Evolutionary conservation across 148 eudicot genomes (phyloP).

Genomic region (Cornus controversa): DNA sequence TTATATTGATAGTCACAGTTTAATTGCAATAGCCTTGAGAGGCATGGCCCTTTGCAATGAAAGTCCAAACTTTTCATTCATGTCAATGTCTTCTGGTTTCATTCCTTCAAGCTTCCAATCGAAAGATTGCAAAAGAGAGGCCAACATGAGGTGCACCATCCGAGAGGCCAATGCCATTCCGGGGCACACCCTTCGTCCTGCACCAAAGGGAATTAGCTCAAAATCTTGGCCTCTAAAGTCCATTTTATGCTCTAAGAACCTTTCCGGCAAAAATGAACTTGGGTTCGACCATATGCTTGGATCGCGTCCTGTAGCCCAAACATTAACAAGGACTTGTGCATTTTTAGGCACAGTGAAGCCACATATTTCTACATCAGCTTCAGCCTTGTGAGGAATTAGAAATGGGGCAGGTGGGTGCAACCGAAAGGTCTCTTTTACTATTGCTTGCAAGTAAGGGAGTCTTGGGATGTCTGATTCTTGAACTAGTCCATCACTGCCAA

Average conservation of each 20-base stretch:
- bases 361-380: constrained; percentile 15
- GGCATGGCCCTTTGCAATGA: constrained; percentile 17
- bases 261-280: constrained; percentile 23
- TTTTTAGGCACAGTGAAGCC: constrained; percentile 27
- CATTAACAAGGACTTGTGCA: constrained; percentile 32
- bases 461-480: constrained; percentile 27
- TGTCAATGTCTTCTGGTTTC: constrained; percentile 14
- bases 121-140: constrained; percentile 25
- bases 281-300: constrained; percentile 29
- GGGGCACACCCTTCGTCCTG: constrained; percentile 4
- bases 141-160: constrained; percentile 7
- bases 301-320: constrained; percentile 32
- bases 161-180: neutral
- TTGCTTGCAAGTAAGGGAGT: constrained; percentile 30
- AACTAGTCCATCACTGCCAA: constrained; percentile 14
- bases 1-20: neutral
- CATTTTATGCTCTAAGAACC: constrained; percentile 22
- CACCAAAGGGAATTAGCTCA: constrained; percentile 26
- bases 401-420: constrained; percentile 35
- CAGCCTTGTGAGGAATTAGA: constrained; percentile 29
- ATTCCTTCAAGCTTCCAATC: constrained; percentile 29
- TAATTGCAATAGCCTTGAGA: constrained; percentile 9
- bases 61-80: constrained; percentile 27
- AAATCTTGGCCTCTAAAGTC: constrained; percentile 30
- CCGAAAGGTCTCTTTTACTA: constrained; percentile 26